Percentiles rank a stretch among this genome's conserved stretches.
Conservation (phyloP, 169 alveolate species). For the Plasmodium ovale region DNA sequence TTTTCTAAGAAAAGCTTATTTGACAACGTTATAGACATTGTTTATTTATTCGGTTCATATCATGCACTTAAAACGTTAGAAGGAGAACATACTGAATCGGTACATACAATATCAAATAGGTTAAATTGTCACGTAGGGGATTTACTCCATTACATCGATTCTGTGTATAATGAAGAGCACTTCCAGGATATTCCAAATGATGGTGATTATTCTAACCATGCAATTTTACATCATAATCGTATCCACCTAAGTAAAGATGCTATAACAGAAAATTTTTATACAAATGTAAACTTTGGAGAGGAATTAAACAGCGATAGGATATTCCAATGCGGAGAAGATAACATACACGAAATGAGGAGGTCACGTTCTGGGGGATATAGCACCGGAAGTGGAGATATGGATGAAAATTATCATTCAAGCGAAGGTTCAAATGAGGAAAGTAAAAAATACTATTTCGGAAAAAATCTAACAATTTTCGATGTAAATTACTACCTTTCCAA, state of each 20-base stretch:
- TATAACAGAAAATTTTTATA: not conserved
- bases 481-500: slow-evolving; percentile 45
- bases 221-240: too few species aligned
- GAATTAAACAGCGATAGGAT: not conserved
- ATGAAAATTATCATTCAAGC: not conserved
- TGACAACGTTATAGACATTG: slow-evolving; percentile 42
- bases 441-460: slow-evolving; percentile 23
- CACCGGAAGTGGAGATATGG: not conserved
- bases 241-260: too few species aligned
- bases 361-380: not conserved
- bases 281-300: not conserved
- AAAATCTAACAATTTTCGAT: slow-evolving; percentile 48
- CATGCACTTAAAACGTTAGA: slow-evolving; percentile 8
- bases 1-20: slow-evolving; percentile 27
- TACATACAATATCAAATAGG: not conserved
- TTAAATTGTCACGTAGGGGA: not conserved
- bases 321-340: too few species aligned
- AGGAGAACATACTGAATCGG: not conserved
- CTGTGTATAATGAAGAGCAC: slow-evolving; percentile 2
- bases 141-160: not conserved
- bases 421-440: slow-evolving; percentile 21
- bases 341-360: too few species aligned
- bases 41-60: slow-evolving; percentile 25
- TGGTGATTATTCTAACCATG: not conserved
- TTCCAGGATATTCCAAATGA: not conserved